Base-by-base conservation (phyloP, 139 green algal species). In the Closterium sp. region DNA sequence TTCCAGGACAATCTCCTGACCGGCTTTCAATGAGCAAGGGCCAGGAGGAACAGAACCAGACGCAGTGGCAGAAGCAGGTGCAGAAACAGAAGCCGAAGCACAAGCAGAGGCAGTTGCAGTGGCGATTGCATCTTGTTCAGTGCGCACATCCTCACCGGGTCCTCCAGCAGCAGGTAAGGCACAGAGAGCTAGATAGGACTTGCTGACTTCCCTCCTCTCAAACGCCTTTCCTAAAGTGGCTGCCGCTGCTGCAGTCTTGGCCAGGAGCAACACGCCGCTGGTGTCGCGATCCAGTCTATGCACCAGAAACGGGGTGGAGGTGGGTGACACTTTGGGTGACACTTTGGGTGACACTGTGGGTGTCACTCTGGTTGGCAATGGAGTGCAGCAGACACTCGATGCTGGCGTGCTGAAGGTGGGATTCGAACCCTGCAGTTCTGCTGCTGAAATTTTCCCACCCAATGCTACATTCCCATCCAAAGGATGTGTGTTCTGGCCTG, bases 221-320 rank as follows among this genome's bases (percentile, higher is more conserved):
- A 87, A 93, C 30, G 88, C 88, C 31, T 89, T n/a, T 19, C 36
- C 90, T 21, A 94, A 6, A 2, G 4, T n/a, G 28, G n/a, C 90
- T 16, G 55, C 34, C 10, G 90, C 85, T 23, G 55, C 6, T n/a
- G 12, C 30, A 6, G 10, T 64, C 30, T 92, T 94, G 16, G 92
- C 86, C 86, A 94, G 32, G 9, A 94, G 88, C 84, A 94, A 33
- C 16, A 87, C 25, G 3, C 92, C 92, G 28, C 92, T 93, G 23
- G 92, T 93, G 36, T 93, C 90, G 23, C 85, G 76, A 34, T 94
- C 92, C 81, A 91, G 90, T 28, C 85, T 23, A n/a, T 94, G 64
- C 38, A 90, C 55, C 32, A 93, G 84, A 76, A 76, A 76, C 55
- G 55, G 55, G 55, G 55, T 76, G 55, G 55, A 76, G 25, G 55